Conservation (phyloP, 805 yeast species). For the Ogataea zsoltii region DNA sequence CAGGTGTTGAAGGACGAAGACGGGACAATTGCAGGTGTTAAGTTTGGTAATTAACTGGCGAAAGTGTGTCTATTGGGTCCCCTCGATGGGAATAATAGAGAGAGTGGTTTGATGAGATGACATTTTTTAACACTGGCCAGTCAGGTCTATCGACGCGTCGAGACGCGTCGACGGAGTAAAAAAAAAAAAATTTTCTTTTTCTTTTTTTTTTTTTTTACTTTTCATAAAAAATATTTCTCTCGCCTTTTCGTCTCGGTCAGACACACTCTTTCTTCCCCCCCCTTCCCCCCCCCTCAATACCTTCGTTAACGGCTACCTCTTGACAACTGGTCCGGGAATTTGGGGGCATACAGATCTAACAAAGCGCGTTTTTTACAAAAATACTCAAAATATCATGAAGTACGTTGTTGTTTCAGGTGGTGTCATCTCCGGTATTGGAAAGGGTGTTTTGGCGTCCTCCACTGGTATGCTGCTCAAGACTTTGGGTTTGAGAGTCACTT, state of each 20-base stretch:
- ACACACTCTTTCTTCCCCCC: not conserved
- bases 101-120: too few relatives aligned
- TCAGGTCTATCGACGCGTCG: slow-evolving; percentile 6
- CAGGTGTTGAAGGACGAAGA: slow-evolving; percentile 65
- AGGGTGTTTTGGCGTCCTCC: slow-evolving; percentile 96
- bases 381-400: slow-evolving; percentile 56
- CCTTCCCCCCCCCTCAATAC: slow-evolving; percentile 9
- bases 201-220: slow-evolving; percentile 8
- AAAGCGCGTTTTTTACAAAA: not conserved
- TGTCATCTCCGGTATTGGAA: slow-evolving; percentile 98
- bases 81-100: too few relatives aligned
- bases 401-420: slow-evolving; percentile 99
- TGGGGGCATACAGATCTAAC: slow-evolving; percentile 5
- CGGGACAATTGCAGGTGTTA: slow-evolving; percentile 67
- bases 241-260: not conserved
- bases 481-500: slow-evolving; percentile 90
- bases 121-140: too few relatives aligned
- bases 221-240: not conserved
- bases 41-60: slow-evolving; percentile 36
- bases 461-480: slow-evolving; percentile 95
- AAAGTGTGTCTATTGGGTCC: too few relatives aligned
- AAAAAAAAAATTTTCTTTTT: slow-evolving; percentile 9
- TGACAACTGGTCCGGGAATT: slow-evolving; percentile 1
- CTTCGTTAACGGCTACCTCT: slow-evolving; percentile 9
- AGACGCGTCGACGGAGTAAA: slow-evolving; percentile 7